A percentile compares a stretch with the other conserved stretches of the same genome.
Evolutionary conservation across 2,329 filamentous ascomycete species (phyloP).

Genomic region (Penicillium sclerotigenum): DNA sequence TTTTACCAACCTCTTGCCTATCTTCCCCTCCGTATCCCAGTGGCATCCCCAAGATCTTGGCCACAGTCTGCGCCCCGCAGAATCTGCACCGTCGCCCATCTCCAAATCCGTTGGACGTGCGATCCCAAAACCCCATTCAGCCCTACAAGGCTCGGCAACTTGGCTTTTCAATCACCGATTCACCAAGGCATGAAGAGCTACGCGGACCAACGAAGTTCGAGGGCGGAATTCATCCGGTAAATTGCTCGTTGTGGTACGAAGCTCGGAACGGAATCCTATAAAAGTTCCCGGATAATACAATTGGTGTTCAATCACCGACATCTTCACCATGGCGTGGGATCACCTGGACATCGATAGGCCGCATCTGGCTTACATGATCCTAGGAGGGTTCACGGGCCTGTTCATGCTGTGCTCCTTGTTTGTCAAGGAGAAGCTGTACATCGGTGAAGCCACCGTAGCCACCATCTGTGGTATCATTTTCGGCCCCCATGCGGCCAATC

Average conservation of each 20-base stretch:
- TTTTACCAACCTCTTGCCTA: not conserved
- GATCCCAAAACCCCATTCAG: slow-evolving; percentile 7
- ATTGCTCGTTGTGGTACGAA: slow-evolving; percentile 15
- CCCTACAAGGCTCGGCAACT: slow-evolving; percentile 18
- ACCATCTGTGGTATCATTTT: slow-evolving; percentile 69
- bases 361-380: slow-evolving; percentile 96
- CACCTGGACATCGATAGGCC: slow-evolving; percentile 74
- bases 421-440: slow-evolving; percentile 98
- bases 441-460: slow-evolving; percentile 94
- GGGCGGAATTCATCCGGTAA: slow-evolving; percentile 26
- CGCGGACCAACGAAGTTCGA: slow-evolving; percentile 15
- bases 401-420: slow-evolving; percentile 98
- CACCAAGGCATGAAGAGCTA: slow-evolving; percentile 31
- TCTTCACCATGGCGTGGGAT: slow-evolving; percentile 49
- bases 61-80: slow-evolving; percentile 3
- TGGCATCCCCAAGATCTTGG: slow-evolving; percentile 7
- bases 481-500: slow-evolving; percentile 62
- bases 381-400: slow-evolving; percentile 93
- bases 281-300: slow-evolving; percentile 2
- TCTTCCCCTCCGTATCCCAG: not conserved
- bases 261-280: not conserved
- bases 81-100: not conserved
- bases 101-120: not conserved
- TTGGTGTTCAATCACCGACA: not conserved
- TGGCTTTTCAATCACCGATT: slow-evolving; percentile 1